Evolutionary conservation across 176 grass and related monocot species (phyloP), one percentile per base, ranked within the genome.

Genomic region (Alloteropsis semialata): DNA sequence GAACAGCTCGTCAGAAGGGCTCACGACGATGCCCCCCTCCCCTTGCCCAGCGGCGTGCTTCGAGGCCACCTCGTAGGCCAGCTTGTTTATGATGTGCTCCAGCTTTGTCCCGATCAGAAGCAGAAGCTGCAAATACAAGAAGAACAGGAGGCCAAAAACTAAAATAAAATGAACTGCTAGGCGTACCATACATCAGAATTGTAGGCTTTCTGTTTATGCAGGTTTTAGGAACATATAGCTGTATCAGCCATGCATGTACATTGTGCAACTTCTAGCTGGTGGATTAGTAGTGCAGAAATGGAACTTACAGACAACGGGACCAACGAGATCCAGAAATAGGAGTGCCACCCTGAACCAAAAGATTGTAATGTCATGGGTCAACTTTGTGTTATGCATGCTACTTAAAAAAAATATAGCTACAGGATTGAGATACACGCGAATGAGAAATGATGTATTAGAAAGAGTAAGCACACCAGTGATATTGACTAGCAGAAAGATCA

Each of bases 321-420:
- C 13, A 92, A 83, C 39, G 95, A 95, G 63, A 98, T 93, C 92
- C 92, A 98, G 53, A 98, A 91, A 75, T 98, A 95, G 13, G 79
- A 65, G 34, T 98, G 81, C 95, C 95, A 98, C 5, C 88, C 92
- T 95, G 79, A 33, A 91, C 19, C 59, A 45, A 73, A 2, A 69
- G 72, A 81, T 69, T 46, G 27, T 19, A 79, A 24, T 13, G 51
- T 22, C 28, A 21, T 21, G 11, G 32, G 10, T 73, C 11, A 57
- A 4, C n/a, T 55, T 55, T 58, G 55, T 58, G n/a, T 27, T 5
- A 58, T 58, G n/a, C 55, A 2, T 74, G 29, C 28, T 34, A 73
- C 70, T 72, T 8, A 61, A 14, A 27, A 32, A 61, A 14, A 27
- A 32, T 15, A 45, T 11, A 77, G 5, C 0, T 32, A 12, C 25